Evolutionary conservation across 768 basidiomycete genomes (phyloP), one percentile per base, ranked within the genome.

Genomic region (Rhodotorula kratochvilovae): DNA sequence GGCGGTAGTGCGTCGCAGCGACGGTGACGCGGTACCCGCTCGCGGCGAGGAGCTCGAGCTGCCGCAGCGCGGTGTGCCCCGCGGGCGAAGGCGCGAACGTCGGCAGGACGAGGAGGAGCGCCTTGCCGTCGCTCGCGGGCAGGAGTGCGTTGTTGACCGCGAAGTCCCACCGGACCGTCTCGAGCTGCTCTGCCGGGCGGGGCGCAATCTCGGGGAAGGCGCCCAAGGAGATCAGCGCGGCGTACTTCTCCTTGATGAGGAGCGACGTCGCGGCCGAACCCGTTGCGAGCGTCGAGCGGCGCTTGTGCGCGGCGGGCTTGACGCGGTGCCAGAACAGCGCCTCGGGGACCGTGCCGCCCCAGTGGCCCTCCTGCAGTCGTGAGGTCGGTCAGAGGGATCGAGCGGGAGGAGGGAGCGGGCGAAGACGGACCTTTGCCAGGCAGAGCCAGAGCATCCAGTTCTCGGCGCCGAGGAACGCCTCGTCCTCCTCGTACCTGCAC

Each of bases 391-490:
- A 29, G 51, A 7, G 6, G 43, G 42, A 12, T 1, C 10, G 19
- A 1, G 27, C 23, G 0, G 23, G 43, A 33, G 33, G 21, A 19
- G 45, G 5, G n/a, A 8, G 2, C 29, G 1, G 39, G 39, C 59
- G 23, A 27, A 4, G 16, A n/a, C 69, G 66, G 33, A 55, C 61
- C 56, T 70, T 69, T 25, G 73, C 73, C n/a, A 74, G 57, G 51
- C 73, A 74, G 50, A 74, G 60, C 73, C 73, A 74, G 51, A 74
- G 70, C 50, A 64, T 65, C 68, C 67, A 69, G 33, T 70, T 69
- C 53, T 74, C 73, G 5, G 68, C 73, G 3, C 73, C 73, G 23
- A 43, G 46, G 16, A 54, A 45, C 51, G 67, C 64, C 50, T 56
- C 53, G 42, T 46, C 56, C 36, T 68, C 67, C 45, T 74, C 73